Conservation (phyloP, 2,329 filamentous ascomycete genomes). For the Cladophialophora exuberans region DNA sequence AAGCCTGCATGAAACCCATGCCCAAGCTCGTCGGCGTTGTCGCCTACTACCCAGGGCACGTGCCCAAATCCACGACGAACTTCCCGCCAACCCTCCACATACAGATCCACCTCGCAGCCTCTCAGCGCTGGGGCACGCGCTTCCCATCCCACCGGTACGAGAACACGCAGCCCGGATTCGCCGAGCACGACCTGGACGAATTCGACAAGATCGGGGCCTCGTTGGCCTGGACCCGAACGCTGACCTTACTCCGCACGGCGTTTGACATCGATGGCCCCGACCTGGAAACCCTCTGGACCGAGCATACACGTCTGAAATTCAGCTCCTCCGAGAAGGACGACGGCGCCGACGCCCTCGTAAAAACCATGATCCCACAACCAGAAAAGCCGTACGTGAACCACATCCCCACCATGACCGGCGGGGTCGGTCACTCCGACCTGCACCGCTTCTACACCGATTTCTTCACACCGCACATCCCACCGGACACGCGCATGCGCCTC, state of each 20-base stretch:
- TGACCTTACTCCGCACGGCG: constrained; percentile 62
- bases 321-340: constrained; percentile 37
- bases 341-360: no score
- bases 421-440: constrained; percentile 45
- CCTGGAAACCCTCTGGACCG: constrained; percentile 45
- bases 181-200: constrained; percentile 69
- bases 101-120: constrained; percentile 61
- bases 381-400: constrained; percentile 39
- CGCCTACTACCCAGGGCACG: constrained; percentile 65
- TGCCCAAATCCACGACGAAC: constrained; percentile 52
- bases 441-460: constrained; percentile 59
- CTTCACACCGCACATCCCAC: constrained; percentile 58
- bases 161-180: constrained; percentile 66
- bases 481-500: constrained; percentile 56
- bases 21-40: constrained; percentile 62
- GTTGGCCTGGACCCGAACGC: constrained; percentile 70
- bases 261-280: constrained; percentile 51
- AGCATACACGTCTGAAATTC: constrained; percentile 38
- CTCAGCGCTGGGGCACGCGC: constrained; percentile 38
- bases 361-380: constrained; percentile 38
- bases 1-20: constrained; percentile 60
- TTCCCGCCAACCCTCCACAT: constrained; percentile 49
- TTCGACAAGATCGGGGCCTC: constrained; percentile 66
- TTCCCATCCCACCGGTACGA: constrained; percentile 56
- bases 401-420: constrained; percentile 46